Evolutionary conservation across 2,329 filamentous ascomycete species (phyloP).

Genomic region (Chalara sp.): DNA sequence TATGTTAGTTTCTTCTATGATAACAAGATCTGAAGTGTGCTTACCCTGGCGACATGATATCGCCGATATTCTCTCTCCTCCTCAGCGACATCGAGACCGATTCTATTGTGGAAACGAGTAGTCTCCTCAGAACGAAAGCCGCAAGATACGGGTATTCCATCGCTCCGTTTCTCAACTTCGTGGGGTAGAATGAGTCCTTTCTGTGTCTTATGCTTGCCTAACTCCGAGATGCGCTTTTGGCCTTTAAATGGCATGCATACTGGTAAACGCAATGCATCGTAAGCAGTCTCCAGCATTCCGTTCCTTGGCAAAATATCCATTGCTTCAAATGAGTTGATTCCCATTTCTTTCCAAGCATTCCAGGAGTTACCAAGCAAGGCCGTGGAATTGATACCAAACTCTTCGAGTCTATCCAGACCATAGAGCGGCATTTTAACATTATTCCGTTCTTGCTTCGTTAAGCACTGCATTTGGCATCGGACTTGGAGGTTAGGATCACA

Average conservation of each 20-base stretch:
- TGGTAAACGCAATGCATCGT: not conserved
- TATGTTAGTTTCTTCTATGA: not conserved
- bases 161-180: not conserved
- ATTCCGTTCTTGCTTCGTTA: not conserved
- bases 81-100: not conserved
- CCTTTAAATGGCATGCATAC: not conserved
- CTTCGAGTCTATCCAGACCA: not conserved
- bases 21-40: not conserved
- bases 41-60: not conserved
- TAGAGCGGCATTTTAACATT: not conserved
- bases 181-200: too few species aligned
- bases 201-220: not conserved
- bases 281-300: not conserved
- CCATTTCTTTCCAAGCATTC: not conserved
- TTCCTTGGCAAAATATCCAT: not conserved
- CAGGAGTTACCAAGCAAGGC: not conserved
- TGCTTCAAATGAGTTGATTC: not conserved
- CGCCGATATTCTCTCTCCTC: not conserved
- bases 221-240: not conserved
- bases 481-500: not conserved
- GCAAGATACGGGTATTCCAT: not conserved
- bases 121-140: not conserved
- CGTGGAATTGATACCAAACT: not conserved
- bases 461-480: not conserved
- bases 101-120: not conserved